Conservation (phyloP, 202 grass and related monocot genomes). For the Schoenoplectus tabernaemontani region DNA sequence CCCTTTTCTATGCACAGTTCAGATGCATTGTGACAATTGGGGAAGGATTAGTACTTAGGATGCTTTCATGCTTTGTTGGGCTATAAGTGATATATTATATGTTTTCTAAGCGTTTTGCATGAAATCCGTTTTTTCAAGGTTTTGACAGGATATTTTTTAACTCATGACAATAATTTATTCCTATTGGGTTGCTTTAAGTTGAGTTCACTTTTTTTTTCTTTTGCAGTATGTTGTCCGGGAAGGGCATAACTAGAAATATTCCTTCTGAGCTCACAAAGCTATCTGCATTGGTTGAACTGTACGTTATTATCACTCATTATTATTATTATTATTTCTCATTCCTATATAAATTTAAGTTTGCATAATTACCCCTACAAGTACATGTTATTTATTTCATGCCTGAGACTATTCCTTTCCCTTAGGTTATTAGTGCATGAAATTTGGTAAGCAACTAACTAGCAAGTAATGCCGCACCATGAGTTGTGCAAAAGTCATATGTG, state of each 20-base stretch:
- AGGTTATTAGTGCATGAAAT: neutral
- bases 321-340: neutral
- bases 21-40: neutral
- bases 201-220: slow-evolving; percentile 1
- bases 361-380: neutral
- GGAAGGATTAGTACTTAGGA: neutral
- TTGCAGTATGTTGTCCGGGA: slow-evolving; percentile 52
- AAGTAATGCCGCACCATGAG: neutral
- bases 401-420: neutral
- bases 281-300: slow-evolving; percentile 64
- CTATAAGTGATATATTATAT: neutral
- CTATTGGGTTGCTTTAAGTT: slow-evolving; percentile 12
- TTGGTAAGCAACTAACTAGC: neutral
- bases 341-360: slow-evolving; percentile 17
- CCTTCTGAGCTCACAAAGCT: slow-evolving; percentile 74
- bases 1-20: neutral
- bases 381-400: neutral
- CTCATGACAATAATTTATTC: neutral
- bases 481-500: neutral
- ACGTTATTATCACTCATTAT: slow-evolving; percentile 35
- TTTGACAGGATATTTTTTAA: neutral
- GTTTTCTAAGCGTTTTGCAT: too few relatives aligned
- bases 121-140: neutral
- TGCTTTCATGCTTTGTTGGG: neutral
- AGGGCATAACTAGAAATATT: slow-evolving; percentile 79